Conservation (phyloP, 139 green algal species). For the Chlorella sp. region DNA sequence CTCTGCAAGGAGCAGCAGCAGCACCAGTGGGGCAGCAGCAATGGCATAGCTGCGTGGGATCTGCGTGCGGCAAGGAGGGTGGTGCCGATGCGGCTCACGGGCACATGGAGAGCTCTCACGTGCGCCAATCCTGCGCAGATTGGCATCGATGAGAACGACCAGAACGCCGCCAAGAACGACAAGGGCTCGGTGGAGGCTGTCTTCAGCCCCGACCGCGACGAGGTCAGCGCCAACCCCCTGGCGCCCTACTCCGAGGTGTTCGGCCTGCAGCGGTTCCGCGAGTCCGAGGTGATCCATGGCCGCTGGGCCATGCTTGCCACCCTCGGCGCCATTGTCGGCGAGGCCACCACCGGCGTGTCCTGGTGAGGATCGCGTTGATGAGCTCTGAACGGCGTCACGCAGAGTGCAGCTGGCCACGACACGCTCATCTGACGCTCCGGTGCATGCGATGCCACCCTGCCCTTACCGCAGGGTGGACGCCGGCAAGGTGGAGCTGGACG, state of each 20-base stretch:
- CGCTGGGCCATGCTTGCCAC: constrained; percentile 93
- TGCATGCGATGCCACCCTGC: too few relatives aligned
- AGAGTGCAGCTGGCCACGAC: too few relatives aligned
- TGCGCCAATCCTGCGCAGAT: constrained; percentile 43
- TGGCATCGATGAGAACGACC: constrained; percentile 85
- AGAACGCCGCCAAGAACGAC: constrained; percentile 87
- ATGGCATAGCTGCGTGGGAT: too few relatives aligned
- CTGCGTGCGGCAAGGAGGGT: too few relatives aligned
- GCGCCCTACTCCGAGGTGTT: constrained; percentile 86
- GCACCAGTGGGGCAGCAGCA: too few relatives aligned
- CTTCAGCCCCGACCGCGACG: constrained; percentile 33
- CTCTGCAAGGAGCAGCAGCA: too few relatives aligned
- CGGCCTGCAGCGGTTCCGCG: constrained; percentile 88
- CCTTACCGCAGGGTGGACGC: constrained; percentile 67
- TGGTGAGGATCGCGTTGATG: too few relatives aligned
- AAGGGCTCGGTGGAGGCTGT: constrained; percentile 69
- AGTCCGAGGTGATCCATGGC: constrained; percentile 93
- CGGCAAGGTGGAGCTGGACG: constrained; percentile 82
- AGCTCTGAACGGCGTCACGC: too few relatives aligned
- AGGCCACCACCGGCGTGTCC: constrained; percentile 73
- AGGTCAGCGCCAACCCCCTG: constrained; percentile 48
- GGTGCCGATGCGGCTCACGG: too few relatives aligned
- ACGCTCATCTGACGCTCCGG: too few relatives aligned
- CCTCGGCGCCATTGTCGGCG: constrained; percentile 72
- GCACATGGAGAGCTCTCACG: background rate